These are phyloP conservation scores for Phytophthora tubulina DNA, from an alignment of 352 stramenopile species.

Conservation along the genomic window DNA sequence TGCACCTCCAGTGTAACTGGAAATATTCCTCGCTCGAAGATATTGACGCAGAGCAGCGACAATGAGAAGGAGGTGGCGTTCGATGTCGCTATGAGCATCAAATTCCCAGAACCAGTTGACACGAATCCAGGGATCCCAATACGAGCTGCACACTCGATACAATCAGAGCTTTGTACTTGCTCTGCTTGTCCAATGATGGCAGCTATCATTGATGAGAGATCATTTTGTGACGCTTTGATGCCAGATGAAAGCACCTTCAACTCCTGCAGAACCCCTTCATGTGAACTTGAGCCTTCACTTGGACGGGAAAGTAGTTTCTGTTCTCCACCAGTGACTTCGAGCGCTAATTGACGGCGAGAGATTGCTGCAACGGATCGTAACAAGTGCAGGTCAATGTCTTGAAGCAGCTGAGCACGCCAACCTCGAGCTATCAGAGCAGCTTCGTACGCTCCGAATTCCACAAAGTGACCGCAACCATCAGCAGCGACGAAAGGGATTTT, in stretches of 20 bases:
- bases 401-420: slow-evolving; percentile 35
- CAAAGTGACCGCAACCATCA: slow-evolving; percentile 21
- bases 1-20: background rate
- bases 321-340: slow-evolving; percentile 4
- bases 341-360: slow-evolving; percentile 15
- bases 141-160: slow-evolving; percentile 13
- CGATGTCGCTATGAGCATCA: slow-evolving; percentile 35
- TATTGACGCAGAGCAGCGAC: slow-evolving; percentile 30
- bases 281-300: background rate
- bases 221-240: slow-evolving; percentile 32
- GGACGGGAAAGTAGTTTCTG: slow-evolving; percentile 1
- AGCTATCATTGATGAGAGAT: slow-evolving; percentile 36
- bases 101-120: slow-evolving; percentile 24
- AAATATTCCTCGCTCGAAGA: slow-evolving; percentile 16
- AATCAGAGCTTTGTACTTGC: background rate
- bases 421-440: slow-evolving; percentile 29
- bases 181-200: slow-evolving; percentile 34
- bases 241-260: slow-evolving; percentile 14
- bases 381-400: slow-evolving; percentile 38
- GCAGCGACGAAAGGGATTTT: slow-evolving; percentile 22
- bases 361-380: slow-evolving; percentile 32
- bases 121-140: slow-evolving; percentile 31
- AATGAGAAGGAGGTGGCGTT: slow-evolving; percentile 28
- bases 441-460: slow-evolving; percentile 32
- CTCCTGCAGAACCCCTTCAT: slow-evolving; percentile 14